phyloP scores from a whole-genome alignment of 768 basidiomycete species.

The Suillus cothurnatus region DNA sequence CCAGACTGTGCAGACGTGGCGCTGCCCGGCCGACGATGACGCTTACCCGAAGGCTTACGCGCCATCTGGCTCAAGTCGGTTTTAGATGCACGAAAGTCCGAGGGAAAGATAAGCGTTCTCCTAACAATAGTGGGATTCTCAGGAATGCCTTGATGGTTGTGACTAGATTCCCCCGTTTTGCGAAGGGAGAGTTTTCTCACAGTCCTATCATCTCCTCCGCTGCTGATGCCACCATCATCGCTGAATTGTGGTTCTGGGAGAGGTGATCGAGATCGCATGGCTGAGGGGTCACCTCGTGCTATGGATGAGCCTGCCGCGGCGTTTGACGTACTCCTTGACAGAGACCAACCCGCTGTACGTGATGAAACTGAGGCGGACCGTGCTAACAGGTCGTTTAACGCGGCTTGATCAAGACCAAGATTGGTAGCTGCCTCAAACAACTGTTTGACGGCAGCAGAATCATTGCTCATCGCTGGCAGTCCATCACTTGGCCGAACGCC shows the following conservation, averaged over 20 bases:
- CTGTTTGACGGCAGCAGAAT: constrained; percentile 64
- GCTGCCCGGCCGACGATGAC: constrained; percentile 65
- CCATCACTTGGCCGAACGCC: constrained; percentile 27
- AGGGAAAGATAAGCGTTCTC: constrained; percentile 79
- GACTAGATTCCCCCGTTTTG: constrained; percentile 25
- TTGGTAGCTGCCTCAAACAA: constrained; percentile 75
- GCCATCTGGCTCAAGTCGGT: constrained; percentile 56
- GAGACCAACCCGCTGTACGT: constrained; percentile 48
- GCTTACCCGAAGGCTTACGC: constrained; percentile 51
- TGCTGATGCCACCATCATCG: constrained; percentile 33
- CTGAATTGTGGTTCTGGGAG: constrained; percentile 27
- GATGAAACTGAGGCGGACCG: constrained; percentile 73
- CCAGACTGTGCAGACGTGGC: constrained; percentile 58
- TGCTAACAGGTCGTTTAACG: constrained; percentile 67
- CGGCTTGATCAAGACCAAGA: constrained; percentile 74
- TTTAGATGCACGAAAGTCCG: constrained; percentile 60
- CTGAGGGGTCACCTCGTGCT: constrained; percentile 15
- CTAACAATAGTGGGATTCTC: constrained; percentile 60
- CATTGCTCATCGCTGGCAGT: constrained; percentile 28
- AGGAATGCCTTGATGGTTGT: constrained; percentile 34
- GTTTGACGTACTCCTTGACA: constrained; percentile 47
- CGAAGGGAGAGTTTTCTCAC: constrained; percentile 31
- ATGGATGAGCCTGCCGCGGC: constrained; percentile 27
- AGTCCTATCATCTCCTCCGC: constrained; percentile 24
- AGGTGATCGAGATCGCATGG: constrained; percentile 23